Percentiles rank a stretch among this genome's conserved stretches.
phyloP scores from a whole-genome alignment of 75 land plant species.

The Picea sitchensis region DNA sequence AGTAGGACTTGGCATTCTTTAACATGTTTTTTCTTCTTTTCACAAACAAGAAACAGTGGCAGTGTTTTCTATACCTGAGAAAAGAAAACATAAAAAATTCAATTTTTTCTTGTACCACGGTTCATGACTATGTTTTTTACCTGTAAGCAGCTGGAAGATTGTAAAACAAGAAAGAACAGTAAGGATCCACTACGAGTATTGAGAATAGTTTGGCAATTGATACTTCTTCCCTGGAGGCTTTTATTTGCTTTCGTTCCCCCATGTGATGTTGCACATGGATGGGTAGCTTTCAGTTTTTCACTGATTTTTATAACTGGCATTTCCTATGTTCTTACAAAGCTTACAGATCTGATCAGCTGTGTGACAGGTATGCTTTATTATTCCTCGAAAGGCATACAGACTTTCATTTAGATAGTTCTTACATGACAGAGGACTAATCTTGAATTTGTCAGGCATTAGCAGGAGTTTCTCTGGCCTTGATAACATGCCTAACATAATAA shows the following conservation, averaged over 20 bases:
- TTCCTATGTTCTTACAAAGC: constrained; percentile 62
- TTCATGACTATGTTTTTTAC: neutral
- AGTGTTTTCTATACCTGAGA: neutral
- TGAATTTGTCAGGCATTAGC: neutral
- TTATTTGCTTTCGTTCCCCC: constrained; percentile 86
- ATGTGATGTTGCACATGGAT: constrained; percentile 67
- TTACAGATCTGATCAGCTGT: constrained; percentile 78
- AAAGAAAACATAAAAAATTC: neutral
- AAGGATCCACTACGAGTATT: constrained; percentile 13
- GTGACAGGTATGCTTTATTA: constrained; percentile 56
- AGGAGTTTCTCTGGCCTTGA: neutral
- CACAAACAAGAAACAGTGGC: neutral
- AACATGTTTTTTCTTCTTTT: neutral
- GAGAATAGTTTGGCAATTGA: constrained; percentile 43
- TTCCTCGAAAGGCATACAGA: neutral
- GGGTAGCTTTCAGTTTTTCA: constrained; percentile 77
- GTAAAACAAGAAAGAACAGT: constrained; percentile 27
- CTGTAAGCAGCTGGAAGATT: constrained; percentile 1
- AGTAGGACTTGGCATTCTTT: too few relatives aligned
- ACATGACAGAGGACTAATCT: neutral
- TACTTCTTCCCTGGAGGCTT: constrained; percentile 66
- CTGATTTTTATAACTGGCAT: constrained; percentile 71
- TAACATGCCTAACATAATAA: neutral
- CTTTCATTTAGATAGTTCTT: neutral
- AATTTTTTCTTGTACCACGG: neutral